Evolutionary conservation across 2,329 filamentous ascomycete species (phyloP), one percentile per base, ranked within the genome.

Genomic region (Epichloe bromicola): DNA sequence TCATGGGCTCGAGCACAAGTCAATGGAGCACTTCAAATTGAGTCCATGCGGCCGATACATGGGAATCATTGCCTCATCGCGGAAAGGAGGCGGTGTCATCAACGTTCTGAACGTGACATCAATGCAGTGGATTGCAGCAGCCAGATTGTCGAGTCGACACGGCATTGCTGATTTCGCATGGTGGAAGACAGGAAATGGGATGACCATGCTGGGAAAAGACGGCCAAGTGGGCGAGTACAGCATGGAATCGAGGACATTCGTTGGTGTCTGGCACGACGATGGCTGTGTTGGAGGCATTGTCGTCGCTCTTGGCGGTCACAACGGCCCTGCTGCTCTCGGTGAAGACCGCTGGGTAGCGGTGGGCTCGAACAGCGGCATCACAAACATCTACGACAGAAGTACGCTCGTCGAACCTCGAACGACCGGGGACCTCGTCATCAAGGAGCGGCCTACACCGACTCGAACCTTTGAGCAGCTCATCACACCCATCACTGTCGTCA

Each of bases 211-310:
- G 1, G 89, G 88, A 54, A 90, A 85, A 66, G 88, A 86, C 58
- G 93, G 93, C 23, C 87, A 95, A 62, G 79, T 97, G 6, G 89
- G 87, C 49, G 93, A 98, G 71, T 98, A 88, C 79, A 85, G 82
- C 62, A 73, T 94, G 53, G 72, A 74, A 20, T 70, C 78, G 23
- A 77, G 76, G 52, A 78, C 82, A 11, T 86, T 95, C 49, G 63
- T 95, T 1, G 87, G 82, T 3, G 72, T 89, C 49, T 98, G 93
- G 93, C 76, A 80, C 46, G 93, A 98, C 61, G 88, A 95, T 60
- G 93, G 93, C 54, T 87, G 85, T 34, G 82, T 94, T 15, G 89
- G 86, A 50, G 90, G 85, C 12, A 95, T 89, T 0, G 85, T 87
- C 17, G 72, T 98, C 50, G 79, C 82, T 3, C 75, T 97, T 3